A percentile compares a stretch with the other conserved stretches of the same genome.
Evolutionary conservation across 2,329 filamentous ascomycete species (phyloP).

Genomic region (Cladosporium sp.): DNA sequence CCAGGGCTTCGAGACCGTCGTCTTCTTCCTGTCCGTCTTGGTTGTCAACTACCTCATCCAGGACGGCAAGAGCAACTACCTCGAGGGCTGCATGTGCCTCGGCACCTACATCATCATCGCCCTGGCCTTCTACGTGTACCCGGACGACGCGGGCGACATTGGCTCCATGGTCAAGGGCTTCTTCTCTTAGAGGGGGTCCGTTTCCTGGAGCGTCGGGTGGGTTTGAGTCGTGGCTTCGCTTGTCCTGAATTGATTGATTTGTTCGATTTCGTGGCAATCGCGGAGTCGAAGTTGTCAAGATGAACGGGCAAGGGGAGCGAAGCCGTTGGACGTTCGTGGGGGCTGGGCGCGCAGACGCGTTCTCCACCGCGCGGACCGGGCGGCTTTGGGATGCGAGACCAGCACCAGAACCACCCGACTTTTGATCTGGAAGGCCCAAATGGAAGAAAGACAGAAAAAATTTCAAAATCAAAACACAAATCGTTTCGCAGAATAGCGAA

Average conservation of each 20-base stretch:
- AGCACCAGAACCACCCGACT: too few species aligned
- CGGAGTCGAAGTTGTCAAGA: too few species aligned
- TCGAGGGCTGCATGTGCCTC: slow-evolving; percentile 64
- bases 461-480: too few species aligned
- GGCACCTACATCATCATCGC: slow-evolving; percentile 54
- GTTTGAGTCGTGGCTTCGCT: not conserved
- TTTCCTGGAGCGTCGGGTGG: too few species aligned
- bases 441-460: too few species aligned
- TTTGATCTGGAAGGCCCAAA: too few species aligned
- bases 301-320: too few species aligned
- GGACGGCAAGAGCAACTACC: slow-evolving; percentile 79
- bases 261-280: not conserved
- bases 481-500: too few species aligned
- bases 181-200: not conserved
- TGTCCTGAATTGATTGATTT: not conserved
- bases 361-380: too few species aligned
- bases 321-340: too few species aligned
- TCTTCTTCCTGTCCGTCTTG: slow-evolving; percentile 74
- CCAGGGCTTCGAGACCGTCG: slow-evolving; percentile 81
- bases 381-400: too few species aligned
- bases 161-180: slow-evolving; percentile 16
- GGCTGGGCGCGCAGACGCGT: too few species aligned
- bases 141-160: slow-evolving; percentile 41
- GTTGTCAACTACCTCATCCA: slow-evolving; percentile 85
- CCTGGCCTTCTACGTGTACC: slow-evolving; percentile 56